Base-by-base conservation (phyloP, 2,329 filamentous ascomycete species). In the Alternaria brassicae region DNA sequence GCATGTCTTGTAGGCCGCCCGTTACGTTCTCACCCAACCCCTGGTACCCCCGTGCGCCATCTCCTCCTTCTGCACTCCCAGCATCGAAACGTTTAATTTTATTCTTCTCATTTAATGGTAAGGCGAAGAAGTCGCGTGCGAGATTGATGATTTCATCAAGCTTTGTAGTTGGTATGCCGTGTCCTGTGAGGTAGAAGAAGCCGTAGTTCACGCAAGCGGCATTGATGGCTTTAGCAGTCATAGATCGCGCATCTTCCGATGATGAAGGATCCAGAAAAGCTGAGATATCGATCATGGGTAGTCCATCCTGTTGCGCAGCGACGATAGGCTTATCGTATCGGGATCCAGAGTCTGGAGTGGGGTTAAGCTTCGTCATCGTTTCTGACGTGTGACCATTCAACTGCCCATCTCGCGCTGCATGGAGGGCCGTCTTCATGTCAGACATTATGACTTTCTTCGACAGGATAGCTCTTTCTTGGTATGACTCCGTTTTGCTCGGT, bases 151-250 rank as follows among this genome's bases (percentile, higher is more conserved):
- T 55, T 8, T 66, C 25, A 19, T 73, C 63, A 5, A 77, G 68
- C 6, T 52, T 70, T 1, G 65, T 13, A 0, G 36, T 13, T 0
- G 79, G 72, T 19, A 81, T 78, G 12, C 77, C 79, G 62, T 81
- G 79, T 5, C 76, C 76, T 32, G 69, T 77, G 3, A 81, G 74
- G 61, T 81, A 80, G 67, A 81, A 80, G 69, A 81, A 81, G 54
- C 79, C 79, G 52, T 77, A 78, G 42, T 73, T 65, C 15, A 63
- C 62, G 65, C 79, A 81, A 4, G 79, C 79, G 21, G 59, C 40
- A 50, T 75, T 71, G 39, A 79, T 73, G 30, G 77, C 72, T 6
- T 62, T 52, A 3, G 77, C 69, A 10, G 70, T 76, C 45, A 69
- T 61, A 27, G 65, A 28, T 52, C 69, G 68, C 9, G 67, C 50